Base-by-base conservation (phyloP, 1,139 yeast species). In the Suhomyces kunorum region DNA sequence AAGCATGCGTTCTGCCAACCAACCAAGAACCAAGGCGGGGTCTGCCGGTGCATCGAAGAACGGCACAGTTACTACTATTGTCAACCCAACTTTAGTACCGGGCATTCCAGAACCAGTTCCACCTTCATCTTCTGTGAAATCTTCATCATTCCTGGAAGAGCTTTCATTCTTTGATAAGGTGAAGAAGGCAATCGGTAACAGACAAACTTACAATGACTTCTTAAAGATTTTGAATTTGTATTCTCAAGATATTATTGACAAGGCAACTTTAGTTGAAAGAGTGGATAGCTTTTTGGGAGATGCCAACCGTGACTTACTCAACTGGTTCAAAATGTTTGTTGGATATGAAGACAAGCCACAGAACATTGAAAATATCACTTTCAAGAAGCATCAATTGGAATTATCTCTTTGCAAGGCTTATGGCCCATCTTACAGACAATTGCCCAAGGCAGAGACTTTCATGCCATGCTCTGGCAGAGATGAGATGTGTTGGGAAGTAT, bases 401-500 rank as follows among this genome's bases (percentile, higher is more conserved):
- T 75, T 92, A 44, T 81, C 92, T 23, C 73, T 87, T 51, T 92
- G 98, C 66, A 80, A 83, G 58, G 87, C 90, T 4, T 83, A 81
- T 56, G 98, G 98, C 4, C 97, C 98, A 12, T 87, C 96, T 27
- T 92, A 92, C 63, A 80, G 98, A 56, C 81, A 87, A 54, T 73
- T 94, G 39, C 99, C 99, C 20, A 92, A 92, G 56, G 81, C 94
- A 1, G 98, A 92, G 60, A 88, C 96, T 0, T 87, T 82, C 57
- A 89, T 90, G 96, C 98, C 98, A 14, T 90, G 98, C 57, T 87
- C 96, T 8, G 98, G 98, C 17, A 80, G 98, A 53, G 99, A 94
- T 63, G 98, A 90, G 57, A 87, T 94, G 94, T 94, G 98, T 61
- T 90, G 98, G 98, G 98, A 92, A 60, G 96, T 92, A 18, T 75